Base-by-base conservation (phyloP, 148 eudicot genomes). In the Drosera capensis region DNA sequence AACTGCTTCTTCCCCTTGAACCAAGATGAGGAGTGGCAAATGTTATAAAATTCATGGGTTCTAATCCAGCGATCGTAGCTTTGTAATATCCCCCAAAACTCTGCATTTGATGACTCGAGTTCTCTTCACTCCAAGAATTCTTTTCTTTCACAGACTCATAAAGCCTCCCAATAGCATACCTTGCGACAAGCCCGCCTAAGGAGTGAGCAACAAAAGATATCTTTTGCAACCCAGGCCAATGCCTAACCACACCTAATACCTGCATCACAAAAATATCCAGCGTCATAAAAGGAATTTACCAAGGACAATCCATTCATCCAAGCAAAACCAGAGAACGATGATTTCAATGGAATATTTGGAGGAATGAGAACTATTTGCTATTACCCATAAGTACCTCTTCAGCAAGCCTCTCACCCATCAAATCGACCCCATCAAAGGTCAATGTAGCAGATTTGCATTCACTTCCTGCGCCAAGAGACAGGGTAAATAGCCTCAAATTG, bases 1-100 rank as follows among this genome's bases (percentile, higher is more conserved):
- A 82, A 94, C 94, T 87, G 96, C 67, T 51, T 79, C 72, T 75
- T 46, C 96, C 96, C 47, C 86, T 77, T 31, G 90, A 79, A 52
- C 96, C 96, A 51, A 87, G 71, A 66, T 82, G 96, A 20, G 96
- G 94, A 54, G 94, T 82, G 49, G 96, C 96, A 70, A 82, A 75
- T 44, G 96, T 82, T 42, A 87, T 63, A 43, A 82, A 87, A 44
- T 87, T 87, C 71, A 87, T 58, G 25, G 94, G 90, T 62, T 82
- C 76, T 59, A 87, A 57, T 38, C 85, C 82, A 72, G 80, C 96
- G 52, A 82, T 62, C 57, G 28, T 74, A 66, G 68, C 76, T 49
- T 56, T 55, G 55, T 13, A 44, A 62, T 25, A 38, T 46, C 67
- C 66, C 28, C 49, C 51, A 20, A 43, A 41, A 35, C 26, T 24